phyloP scores from a whole-genome alignment of 1,139 yeast genomes.

The Pichia sp. region DNA sequence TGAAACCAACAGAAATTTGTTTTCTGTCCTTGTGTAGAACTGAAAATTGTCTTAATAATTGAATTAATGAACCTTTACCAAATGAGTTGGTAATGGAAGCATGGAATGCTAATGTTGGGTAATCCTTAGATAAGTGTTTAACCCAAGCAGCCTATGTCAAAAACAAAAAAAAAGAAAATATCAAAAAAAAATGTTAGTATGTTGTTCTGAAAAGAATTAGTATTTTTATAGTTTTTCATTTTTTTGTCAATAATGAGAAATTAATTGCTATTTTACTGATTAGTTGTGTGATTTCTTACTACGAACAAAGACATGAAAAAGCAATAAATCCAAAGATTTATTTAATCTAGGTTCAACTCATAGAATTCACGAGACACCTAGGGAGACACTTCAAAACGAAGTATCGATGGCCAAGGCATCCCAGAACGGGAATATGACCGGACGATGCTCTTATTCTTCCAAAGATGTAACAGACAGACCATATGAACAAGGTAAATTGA shows the following conservation, averaged over 20 bases:
- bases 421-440: conserved; percentile 38
- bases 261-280: conserved; percentile 3
- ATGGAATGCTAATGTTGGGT: conserved; percentile 95
- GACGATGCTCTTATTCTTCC: conserved; percentile 73
- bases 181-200: conserved; percentile 41
- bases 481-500: conserved; percentile 17
- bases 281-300: conserved; percentile 64
- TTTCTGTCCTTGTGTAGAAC: conserved; percentile 86
- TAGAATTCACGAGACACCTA: conserved; percentile 19
- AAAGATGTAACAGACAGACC: conserved; percentile 92
- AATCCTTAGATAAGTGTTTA: conserved; percentile 82
- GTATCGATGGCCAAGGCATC: conserved; percentile 16
- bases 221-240: background rate
- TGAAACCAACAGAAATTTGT: conserved; percentile 94
- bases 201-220: background rate
- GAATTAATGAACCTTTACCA: conserved; percentile 95
- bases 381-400: conserved; percentile 26
- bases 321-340: conserved; percentile 42
- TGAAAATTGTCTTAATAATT: conserved; percentile 86
- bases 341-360: conserved; percentile 14
- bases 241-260: conserved; percentile 1
- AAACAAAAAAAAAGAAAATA: conserved; percentile 1
- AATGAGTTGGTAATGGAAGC: conserved; percentile 96
- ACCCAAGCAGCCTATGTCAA: conserved; percentile 91
- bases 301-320: conserved; percentile 41